Base-by-base conservation (phyloP, 805 yeast genomes). In the Grigorovia humatica region DNA sequence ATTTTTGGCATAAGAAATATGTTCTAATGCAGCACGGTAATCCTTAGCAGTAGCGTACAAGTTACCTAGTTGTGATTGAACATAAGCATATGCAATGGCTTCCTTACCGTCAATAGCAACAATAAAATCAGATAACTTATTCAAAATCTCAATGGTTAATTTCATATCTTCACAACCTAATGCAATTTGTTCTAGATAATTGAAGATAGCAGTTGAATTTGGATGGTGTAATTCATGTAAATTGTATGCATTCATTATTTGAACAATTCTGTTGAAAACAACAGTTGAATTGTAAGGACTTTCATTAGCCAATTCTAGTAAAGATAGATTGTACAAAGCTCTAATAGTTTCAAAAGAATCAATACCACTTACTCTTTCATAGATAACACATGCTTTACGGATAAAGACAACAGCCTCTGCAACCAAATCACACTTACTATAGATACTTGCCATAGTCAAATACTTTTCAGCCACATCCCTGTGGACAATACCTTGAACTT, bases 401-500 rank as follows among this genome's bases (percentile, higher is more conserved):
- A 83, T 78, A 57, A 79, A 71, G 12, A 74, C 76, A 49, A 81
- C 74, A 12, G 96, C 89, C 57, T 80, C 82, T 23, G 72, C 70
- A 19, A 70, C 64, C 59, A 77, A 69, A 15, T 81, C 80, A 46
- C 80, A 64, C 53, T 83, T 88, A 52, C 79, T 75, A 69, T 80
- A 86, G 18, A 81, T 67, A 55, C 82, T 81, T 13, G 95, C 84
- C 47, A 88, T 72, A 9, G 79, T 72, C 44, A 81, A 70, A 62
- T 83, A 84, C 40, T 82, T 81, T 49, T 78, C 78, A 13, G 91
- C 88, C 30, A 90, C 85, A 58, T 83, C 88, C 9, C 84, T 77
- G 61, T 90, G 93, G 32, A 91, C 76, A 29, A 75, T 65, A 32
- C 98, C 96, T 59, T 86, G 86, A 32, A 88, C 80, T 63, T 88